Conservation (phyloP, 192 early-diverging fungal genomes). For the Powellomyces hirtus region DNA sequence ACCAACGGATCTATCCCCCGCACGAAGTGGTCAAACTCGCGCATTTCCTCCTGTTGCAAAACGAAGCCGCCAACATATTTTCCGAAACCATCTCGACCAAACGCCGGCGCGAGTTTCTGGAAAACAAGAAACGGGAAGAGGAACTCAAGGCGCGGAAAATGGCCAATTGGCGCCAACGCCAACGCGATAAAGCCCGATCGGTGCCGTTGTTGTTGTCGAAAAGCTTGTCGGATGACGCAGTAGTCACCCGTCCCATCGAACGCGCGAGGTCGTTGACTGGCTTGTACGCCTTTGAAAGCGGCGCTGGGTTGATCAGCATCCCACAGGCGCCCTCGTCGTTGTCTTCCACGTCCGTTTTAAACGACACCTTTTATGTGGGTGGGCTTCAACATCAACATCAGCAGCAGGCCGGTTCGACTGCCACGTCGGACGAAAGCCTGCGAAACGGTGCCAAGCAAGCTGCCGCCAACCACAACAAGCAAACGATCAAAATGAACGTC, state of each 20-base stretch:
- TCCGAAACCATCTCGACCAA: constrained; percentile 36
- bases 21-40: constrained; percentile 16
- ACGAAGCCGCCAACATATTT: constrained; percentile 31
- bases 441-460: neutral
- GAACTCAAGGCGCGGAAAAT: constrained; percentile 14
- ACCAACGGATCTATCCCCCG: constrained; percentile 47
- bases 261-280: neutral
- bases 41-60: constrained; percentile 24
- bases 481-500: constrained; percentile 19
- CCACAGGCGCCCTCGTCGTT: neutral
- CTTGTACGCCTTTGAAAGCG: neutral
- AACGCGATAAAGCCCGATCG: constrained; percentile 1
- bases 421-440: neutral
- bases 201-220: constrained; percentile 1
- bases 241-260: neutral
- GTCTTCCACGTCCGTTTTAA: neutral
- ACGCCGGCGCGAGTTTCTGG: constrained; percentile 17
- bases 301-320: neutral
- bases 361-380: too few species aligned
- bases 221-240: neutral
- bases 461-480: neutral
- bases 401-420: neutral
- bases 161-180: constrained; percentile 19
- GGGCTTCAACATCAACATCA: neutral
- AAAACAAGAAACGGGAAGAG: constrained; percentile 21